These are phyloP conservation scores for Tylopilus sp. DNA, from an alignment of 768 basidiomycete genomes.

Conservation along the genomic window DNA sequence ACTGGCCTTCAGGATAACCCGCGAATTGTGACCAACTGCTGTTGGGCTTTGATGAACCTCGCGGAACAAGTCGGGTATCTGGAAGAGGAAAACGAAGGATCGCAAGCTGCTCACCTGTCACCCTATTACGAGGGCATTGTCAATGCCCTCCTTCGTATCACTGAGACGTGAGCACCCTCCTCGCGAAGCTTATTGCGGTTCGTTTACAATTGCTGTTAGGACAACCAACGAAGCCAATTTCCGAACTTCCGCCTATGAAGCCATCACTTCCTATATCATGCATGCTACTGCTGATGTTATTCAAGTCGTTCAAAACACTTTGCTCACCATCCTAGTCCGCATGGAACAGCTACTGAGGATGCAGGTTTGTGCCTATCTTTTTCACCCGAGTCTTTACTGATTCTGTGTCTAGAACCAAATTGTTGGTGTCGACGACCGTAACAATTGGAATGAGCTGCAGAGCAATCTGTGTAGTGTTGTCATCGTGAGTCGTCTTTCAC, in stretches of 20 bases:
- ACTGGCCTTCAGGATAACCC: conserved; percentile 75
- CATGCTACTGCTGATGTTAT: conserved; percentile 80
- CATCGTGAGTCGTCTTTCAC: conserved; percentile 52
- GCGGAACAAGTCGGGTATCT: conserved; percentile 82
- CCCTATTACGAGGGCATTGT: conserved; percentile 89
- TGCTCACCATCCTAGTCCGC: conserved; percentile 77
- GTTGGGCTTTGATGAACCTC: conserved; percentile 95
- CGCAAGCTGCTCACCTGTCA: conserved; percentile 64
- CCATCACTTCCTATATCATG: conserved; percentile 82
- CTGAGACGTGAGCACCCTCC: conserved; percentile 65
- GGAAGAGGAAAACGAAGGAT: conserved; percentile 56
- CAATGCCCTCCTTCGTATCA: conserved; percentile 76
- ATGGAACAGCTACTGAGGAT: conserved; percentile 86
- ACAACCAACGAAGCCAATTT: conserved; percentile 87
- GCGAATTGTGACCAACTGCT: conserved; percentile 88
- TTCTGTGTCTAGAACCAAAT: conserved; percentile 70
- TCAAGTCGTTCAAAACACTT: conserved; percentile 75
- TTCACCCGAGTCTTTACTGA: not conserved
- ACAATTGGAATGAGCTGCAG: conserved; percentile 98
- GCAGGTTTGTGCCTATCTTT: conserved; percentile 55
- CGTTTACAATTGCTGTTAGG: conserved; percentile 36
- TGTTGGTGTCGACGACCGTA: conserved; percentile 90
- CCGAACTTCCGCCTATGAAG: conserved; percentile 94
- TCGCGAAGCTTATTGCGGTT: not conserved
- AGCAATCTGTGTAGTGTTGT: conserved; percentile 91